Evolutionary conservation across 768 basidiomycete genomes (phyloP), one percentile per base, ranked within the genome.

Genomic region (Clavaria fumosa): DNA sequence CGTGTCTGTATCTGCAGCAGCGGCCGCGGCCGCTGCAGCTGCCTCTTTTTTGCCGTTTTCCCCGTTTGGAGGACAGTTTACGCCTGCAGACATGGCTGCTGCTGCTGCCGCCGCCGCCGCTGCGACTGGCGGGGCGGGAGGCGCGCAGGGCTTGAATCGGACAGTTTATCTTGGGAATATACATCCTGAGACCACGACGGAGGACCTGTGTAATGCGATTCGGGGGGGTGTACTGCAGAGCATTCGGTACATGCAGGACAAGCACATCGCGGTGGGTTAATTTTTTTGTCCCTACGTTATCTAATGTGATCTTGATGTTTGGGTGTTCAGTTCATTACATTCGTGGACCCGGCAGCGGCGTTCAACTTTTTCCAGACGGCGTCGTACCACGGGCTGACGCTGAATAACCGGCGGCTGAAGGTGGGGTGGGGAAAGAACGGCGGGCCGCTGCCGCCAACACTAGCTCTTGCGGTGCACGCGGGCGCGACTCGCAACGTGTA

Each of bases 391-490:
- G 90, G 91, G 4, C 64, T 99, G 39, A 86, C 80, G 17, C 65
- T 97, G 41, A 91, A 89, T 64, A 86, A 89, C 57, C 79, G 91
- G 30, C 76, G 90, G 19, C 71, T 97, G 44, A 97, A 96, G 66
- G 76, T 96, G 47, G 91, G 93, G 33, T 99, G 93, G 95, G 93
- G 93, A 41, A 97, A 93, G 70, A 84, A 84, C 51, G 78, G 86
- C 11, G 90, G 89, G 4, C 80, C 89, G 12, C 65, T 93, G 11
- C 71, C 78, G 12, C 81, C 90, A 11, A 71, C 77, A 2, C 67
- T 95, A 26, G 81, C 86, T 20, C 67, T 91, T 44, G 84, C 88
- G 0, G 84, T 99, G 2, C 85, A 91, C 53, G 70, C 77, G 0
- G 95, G 95, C 14, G 89, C 93, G 1, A 95, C 89, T 10, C 70